Evolutionary conservation across 164 flowering plant species (phyloP).

Genomic region (Sextonia rubra): DNA sequence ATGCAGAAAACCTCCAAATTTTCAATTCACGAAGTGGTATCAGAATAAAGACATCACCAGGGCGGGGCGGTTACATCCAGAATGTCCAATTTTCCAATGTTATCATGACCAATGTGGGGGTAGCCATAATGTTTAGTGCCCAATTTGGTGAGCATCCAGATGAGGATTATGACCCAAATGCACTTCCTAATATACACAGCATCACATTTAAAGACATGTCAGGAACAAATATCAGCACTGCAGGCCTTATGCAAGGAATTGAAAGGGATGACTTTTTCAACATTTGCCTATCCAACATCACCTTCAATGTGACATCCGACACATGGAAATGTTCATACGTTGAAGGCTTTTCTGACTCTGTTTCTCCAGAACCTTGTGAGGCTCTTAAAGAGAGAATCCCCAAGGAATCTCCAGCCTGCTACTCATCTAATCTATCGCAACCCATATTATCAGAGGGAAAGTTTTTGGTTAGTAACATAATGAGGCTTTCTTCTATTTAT

Average conservation of each 20-base stretch:
- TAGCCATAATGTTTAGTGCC: conserved; percentile 44
- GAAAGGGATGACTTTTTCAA: conserved; percentile 44
- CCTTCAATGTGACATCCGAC: conserved; percentile 27
- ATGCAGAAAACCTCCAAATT: conserved; percentile 40
- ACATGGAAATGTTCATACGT: conserved; percentile 67
- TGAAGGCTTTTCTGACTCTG: conserved; percentile 50
- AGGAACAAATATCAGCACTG: conserved; percentile 49
- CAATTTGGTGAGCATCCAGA: conserved; percentile 69
- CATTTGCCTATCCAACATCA: conserved; percentile 54
- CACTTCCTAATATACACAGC: conserved; percentile 50
- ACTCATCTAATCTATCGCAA: conserved; percentile 17
- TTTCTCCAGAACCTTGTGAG: conserved; percentile 51
- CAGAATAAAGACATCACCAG: conserved; percentile 59
- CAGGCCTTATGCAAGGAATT: conserved; percentile 63
- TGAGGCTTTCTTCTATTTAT: conserved; percentile 10
- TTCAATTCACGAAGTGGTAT: conserved; percentile 48
- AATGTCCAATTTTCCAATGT: conserved; percentile 43
- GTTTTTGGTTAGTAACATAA: conserved; percentile 9
- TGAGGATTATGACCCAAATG: conserved; percentile 54
- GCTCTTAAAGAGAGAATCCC: conserved; percentile 39
- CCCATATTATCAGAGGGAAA: background rate
- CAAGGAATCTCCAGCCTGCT: conserved; percentile 35
- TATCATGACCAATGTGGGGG: conserved; percentile 34
- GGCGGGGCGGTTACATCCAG: conserved; percentile 71
- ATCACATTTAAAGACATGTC: conserved; percentile 50